Evolutionary conservation across 805 yeast genomes (phyloP).

Genomic region (Jamesozyma rosinii): DNA sequence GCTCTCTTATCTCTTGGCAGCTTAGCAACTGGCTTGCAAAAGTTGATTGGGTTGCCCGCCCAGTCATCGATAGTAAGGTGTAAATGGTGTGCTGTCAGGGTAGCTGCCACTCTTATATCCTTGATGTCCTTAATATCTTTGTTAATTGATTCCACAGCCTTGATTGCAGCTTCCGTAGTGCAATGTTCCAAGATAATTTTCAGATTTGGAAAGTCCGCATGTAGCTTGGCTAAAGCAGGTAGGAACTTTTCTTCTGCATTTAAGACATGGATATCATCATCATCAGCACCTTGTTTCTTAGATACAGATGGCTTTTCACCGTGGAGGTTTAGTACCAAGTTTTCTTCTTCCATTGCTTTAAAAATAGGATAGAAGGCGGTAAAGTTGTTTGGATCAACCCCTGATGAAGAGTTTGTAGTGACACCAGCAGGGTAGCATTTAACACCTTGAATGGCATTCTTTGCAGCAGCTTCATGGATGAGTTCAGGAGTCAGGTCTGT

Average conservation of each 20-base stretch:
- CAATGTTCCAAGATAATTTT: constrained; percentile 90
- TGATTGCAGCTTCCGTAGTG: constrained; percentile 82
- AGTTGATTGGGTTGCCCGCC: constrained; percentile 94
- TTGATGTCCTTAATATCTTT: constrained; percentile 25
- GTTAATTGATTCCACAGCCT: constrained; percentile 63
- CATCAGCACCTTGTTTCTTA: constrained; percentile 15
- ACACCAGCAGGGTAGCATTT: constrained; percentile 99
- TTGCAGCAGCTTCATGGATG: constrained; percentile 64
- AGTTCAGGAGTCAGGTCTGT: constrained; percentile 77
- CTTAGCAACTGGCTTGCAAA: constrained; percentile 97
- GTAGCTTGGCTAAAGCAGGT: constrained; percentile 77
- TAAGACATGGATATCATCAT: constrained; percentile 67
- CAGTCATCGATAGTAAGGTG: constrained; percentile 83
- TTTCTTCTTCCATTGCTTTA: constrained; percentile 73
- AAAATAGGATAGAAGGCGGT: constrained; percentile 82
- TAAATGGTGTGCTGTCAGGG: constrained; percentile 93
- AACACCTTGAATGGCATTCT: constrained; percentile 70
- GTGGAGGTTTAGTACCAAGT: constrained; percentile 76
- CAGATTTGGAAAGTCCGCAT: constrained; percentile 73
- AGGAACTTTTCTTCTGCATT: constrained; percentile 90
- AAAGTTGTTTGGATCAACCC: constrained; percentile 91
- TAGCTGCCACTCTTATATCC: constrained; percentile 66
- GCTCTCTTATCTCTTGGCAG: constrained; percentile 77
- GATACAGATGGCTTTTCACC: constrained; percentile 83
- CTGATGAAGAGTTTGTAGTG: constrained; percentile 88